Base-by-base conservation (phyloP, 176 grass and related monocot species). In the Oryza nivara region DNA sequence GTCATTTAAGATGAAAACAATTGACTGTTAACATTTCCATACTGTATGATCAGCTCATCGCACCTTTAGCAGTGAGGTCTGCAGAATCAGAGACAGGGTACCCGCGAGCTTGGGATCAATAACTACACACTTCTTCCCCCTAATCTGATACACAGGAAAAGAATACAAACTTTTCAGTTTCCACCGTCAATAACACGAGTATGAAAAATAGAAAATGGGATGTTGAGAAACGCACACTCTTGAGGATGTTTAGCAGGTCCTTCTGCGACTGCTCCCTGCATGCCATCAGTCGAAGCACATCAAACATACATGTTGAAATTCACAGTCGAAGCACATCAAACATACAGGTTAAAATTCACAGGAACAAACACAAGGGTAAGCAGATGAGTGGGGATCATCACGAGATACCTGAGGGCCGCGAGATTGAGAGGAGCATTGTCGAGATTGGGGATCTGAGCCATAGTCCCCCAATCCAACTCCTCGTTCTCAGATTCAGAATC, bases 391-490 rank as follows among this genome's bases (percentile, higher is more conserved):
- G 60, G 61, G 40, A 41, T 77, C 3, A 44, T 72, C 11, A 68
- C 40, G 3, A 4, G 75, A 22, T 23, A 91, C 95, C 92, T 93
- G 72, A 98, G 77, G 43, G 92, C 76, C 15, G 86, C 58, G 26
- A 95, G 85, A 73, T 98, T 93, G 34, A 98, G 89, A 5, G 92
- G 86, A 0, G 96, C 79, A 7, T 89, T 98, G 63, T 98, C 93
- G n/a, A 98, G 91, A 77, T 79, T 93, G 30, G 93, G 96, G 75
- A 98, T 98, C 88, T 98, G 96, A 54, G 96, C 89, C 96, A 98
- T 98, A 70, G 4, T 90, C 7, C 15, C 68, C 26, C 23, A 16
- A 60, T 28, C 51, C 38, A 10, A 9, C 12, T 4, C 45, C 44
- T 49, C 44, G 20, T 23, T 23, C 58, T 63, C 58, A 6, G 58